Conservation (phyloP, 176 grass and related monocot genomes). For the bread wheat (Triticum aestivum) region IWGSC_CS_RefSeq_v2.1 NC_057801.1:85549904-85550403, state of each 20-base stretch:
- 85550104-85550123: neutral
- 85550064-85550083: neutral
- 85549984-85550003: neutral
- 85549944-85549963: neutral
- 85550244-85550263: neutral
- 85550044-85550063: neutral
- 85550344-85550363: no score
- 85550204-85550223: neutral
- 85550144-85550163: neutral
- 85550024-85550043: neutral
- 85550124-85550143: neutral
- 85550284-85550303: neutral
- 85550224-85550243: neutral
- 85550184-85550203: neutral
- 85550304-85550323: neutral
- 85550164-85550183: neutral
- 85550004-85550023: neutral
- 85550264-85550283: neutral
- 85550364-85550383: neutral
- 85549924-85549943: neutral
- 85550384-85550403: neutral
- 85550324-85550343: neutral
- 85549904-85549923: neutral
- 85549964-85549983: neutral
- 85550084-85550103: neutral